Percentiles rank a stretch among this genome's conserved stretches.
These are phyloP conservation scores for Purpureocillium lavendulum DNA, from an alignment of 2,329 filamentous ascomycete species.

Conservation along the genomic window DNA sequence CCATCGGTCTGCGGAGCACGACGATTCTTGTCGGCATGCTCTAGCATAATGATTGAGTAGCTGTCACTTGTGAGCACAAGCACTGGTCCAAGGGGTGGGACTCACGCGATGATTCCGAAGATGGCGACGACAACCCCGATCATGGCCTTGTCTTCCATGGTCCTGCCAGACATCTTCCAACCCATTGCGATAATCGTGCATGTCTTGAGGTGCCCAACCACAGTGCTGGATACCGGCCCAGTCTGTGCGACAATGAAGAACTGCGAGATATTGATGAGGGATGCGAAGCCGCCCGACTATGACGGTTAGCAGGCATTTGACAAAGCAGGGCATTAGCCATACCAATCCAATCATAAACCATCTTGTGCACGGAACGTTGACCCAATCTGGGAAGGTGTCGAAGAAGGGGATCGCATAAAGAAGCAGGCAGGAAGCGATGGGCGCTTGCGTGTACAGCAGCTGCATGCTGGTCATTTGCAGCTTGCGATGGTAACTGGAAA, in stretches of 20 bases:
- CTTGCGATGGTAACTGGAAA: conserved; percentile 56
- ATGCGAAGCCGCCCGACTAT: conserved; percentile 54
- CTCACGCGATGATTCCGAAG: conserved; percentile 48
- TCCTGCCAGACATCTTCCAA: conserved; percentile 48
- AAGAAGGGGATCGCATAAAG: conserved; percentile 59
- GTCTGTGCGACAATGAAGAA: conserved; percentile 56
- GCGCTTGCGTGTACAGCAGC: conserved; percentile 60
- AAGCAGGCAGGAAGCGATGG: conserved; percentile 52
- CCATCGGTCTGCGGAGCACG: too few species aligned
- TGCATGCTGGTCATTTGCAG: conserved; percentile 61
- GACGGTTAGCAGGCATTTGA: conserved; percentile 1
- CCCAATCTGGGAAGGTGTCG: conserved; percentile 53
- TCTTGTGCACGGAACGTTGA: conserved; percentile 36
- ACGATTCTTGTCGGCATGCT: conserved; percentile 14
- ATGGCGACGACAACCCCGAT: conserved; percentile 48
- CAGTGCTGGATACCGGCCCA: conserved; percentile 55
- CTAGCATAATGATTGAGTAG: conserved; percentile 39
- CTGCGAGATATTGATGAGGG: conserved; percentile 56
- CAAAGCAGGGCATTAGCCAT: conserved; percentile 11
- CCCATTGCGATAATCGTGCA: conserved; percentile 57
- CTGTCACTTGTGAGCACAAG: conserved; percentile 17
- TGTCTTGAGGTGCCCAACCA: conserved; percentile 59
- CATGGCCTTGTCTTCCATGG: conserved; percentile 45
- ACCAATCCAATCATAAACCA: conserved; percentile 55
- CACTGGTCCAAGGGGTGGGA: conserved; percentile 26